Base-by-base conservation (phyloP, 2,329 filamentous ascomycete species). In the Colletotrichum somersetense region DNA sequence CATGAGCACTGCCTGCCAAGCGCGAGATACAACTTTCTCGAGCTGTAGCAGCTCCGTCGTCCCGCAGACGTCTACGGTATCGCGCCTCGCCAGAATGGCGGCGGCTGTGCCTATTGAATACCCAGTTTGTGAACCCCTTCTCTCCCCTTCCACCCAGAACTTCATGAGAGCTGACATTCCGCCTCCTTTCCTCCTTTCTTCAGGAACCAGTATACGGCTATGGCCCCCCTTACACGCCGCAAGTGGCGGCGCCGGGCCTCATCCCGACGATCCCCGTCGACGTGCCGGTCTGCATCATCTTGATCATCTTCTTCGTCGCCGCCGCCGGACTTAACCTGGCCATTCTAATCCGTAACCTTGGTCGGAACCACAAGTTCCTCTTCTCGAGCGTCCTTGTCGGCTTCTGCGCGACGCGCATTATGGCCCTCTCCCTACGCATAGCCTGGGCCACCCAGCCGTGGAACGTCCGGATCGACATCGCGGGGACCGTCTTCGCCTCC, bases 401-500 rank as follows among this genome's bases (percentile, higher is more conserved):
- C 74, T 89, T 91, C 80, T 89, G 85, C 79, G 84, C 88, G 79
- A 85, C 86, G 33, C 85, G 89, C 59, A 85, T 85, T 74, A 79
- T 80, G 52, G 87, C 89, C 23, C 83, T 89, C 59, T 77, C 81
- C 44, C 80, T 89, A 75, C 85, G 87, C 67, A 86, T 89, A 75
- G 86, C 81, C 66, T 90, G 87, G 88, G 85, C 86, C 33, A 81
- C 80, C 50, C 75, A 81, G 44, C 83, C 84, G 0, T 74, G 56
- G 66, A 80, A 83, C 76, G 71, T 81, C 63, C 76, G 79, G 67
- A 75, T 89, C 67, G 85, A 83, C 76, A 86, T 90, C 72, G 89
- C 91, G 10, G 89, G 92, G 4, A 85, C 86, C 74, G 88, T 96
- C 77, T 91, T 96, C 76, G 89, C 93, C 69, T 89, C 91, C 56